Evolutionary conservation across 108 stramenopile genomes (phyloP).

Genomic region (Phaeodactylum tricornutum): DNA sequence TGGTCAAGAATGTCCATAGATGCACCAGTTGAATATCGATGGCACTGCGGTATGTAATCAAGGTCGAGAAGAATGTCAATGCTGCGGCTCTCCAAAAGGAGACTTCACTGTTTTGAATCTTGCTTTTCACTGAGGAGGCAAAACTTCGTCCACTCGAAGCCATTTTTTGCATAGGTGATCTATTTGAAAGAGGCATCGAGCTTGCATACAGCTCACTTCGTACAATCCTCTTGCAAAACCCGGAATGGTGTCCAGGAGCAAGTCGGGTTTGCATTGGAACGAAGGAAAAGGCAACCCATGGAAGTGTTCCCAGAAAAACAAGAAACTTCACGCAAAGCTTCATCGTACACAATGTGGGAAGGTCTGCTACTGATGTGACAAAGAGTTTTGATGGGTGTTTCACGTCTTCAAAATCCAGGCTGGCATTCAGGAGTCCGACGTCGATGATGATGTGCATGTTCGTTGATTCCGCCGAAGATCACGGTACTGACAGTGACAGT

Average conservation of each 20-base stretch:
- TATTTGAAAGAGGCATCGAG: too few relatives aligned
- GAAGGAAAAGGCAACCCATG: neutral
- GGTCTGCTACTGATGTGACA: neutral
- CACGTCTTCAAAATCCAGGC: neutral
- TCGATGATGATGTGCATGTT: too few relatives aligned
- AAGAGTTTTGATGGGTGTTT: neutral
- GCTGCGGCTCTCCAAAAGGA: neutral
- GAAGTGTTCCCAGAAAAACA: neutral
- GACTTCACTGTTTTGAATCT: too few relatives aligned
- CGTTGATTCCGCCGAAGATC: too few relatives aligned
- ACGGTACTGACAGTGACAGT: too few relatives aligned
- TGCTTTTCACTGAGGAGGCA: too few relatives aligned
- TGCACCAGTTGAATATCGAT: neutral
- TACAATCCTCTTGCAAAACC: neutral
- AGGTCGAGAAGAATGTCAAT: neutral
- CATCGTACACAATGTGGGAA: neutral
- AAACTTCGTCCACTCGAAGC: too few relatives aligned
- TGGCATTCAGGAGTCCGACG: too few relatives aligned
- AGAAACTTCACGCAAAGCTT: neutral
- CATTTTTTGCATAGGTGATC: too few relatives aligned
- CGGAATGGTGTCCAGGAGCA: neutral
- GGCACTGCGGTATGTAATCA: neutral
- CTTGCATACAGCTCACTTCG: too few relatives aligned
- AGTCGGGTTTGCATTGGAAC: neutral
- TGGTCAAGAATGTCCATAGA: slow-evolving; percentile 4